Conservation (phyloP, 1,139 yeast species). For the Groenewaldozyma auringiensis region DNA sequence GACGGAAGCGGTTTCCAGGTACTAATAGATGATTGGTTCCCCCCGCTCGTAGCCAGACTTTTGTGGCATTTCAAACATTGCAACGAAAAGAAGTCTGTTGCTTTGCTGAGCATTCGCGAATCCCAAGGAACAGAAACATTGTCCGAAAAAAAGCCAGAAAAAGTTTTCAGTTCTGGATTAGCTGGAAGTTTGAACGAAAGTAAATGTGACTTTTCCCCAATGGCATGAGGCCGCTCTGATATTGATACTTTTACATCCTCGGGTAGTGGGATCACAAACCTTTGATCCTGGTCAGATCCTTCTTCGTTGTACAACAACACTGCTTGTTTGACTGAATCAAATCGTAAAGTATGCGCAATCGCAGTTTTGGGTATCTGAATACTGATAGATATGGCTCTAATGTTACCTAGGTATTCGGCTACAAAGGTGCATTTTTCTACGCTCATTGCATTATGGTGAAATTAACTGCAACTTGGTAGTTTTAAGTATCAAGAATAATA, state of each 20-base stretch:
- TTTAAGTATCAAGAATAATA: no score
- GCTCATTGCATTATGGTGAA: no score
- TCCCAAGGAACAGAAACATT: constrained; percentile 17
- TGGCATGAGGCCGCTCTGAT: constrained; percentile 11
- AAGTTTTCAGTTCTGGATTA: constrained; percentile 14
- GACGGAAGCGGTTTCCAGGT: constrained; percentile 65
- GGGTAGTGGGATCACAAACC: constrained; percentile 15
- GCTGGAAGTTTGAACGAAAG: constrained; percentile 22
- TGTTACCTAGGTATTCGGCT: constrained; percentile 31
- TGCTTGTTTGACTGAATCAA: constrained; percentile 14
- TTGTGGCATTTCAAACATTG: constrained; percentile 1
- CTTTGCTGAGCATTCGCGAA: not conserved
- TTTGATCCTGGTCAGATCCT: not conserved
- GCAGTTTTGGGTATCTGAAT: constrained; percentile 18
- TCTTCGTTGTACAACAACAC: constrained; percentile 11
- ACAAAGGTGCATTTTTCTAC: constrained; percentile 12
- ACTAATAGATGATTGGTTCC: not conserved
- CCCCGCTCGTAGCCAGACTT: not conserved
- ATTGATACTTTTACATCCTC: constrained; percentile 19
- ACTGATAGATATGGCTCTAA: constrained; percentile 23
- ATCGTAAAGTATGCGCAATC: constrained; percentile 13
- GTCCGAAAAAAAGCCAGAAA: not conserved
- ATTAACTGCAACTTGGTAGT: no score
- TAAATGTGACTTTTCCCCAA: constrained; percentile 7
- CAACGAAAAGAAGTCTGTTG: not conserved